Percentiles rank a stretch among this genome's conserved stretches.
Evolutionary conservation across 2,329 filamentous ascomycete genomes (phyloP).

Genomic region (Phaeophleospora eucalypticola): DNA sequence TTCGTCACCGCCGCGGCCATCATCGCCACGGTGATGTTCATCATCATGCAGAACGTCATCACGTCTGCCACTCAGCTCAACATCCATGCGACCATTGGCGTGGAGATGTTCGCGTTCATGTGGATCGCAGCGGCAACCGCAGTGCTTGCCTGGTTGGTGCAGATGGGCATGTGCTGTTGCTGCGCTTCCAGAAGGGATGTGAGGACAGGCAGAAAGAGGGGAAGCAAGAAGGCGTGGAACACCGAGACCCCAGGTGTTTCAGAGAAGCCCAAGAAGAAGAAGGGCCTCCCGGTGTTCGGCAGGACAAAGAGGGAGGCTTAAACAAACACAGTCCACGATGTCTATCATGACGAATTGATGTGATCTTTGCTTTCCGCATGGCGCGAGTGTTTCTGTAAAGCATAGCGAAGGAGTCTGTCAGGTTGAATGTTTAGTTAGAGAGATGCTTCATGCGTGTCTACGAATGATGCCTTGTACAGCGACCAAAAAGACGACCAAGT

Average conservation of each 20-base stretch:
- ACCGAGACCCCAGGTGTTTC: constrained; percentile 9
- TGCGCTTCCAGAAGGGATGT: constrained; percentile 58
- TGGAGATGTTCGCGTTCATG: constrained; percentile 79
- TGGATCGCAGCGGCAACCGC: constrained; percentile 72
- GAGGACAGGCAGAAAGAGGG: constrained; percentile 44
- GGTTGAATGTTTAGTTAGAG: not conserved
- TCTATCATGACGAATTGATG: too few species aligned
- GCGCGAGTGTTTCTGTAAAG: not conserved
- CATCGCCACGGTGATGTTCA: constrained; percentile 77
- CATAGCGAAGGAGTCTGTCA: not conserved
- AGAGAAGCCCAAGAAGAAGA: constrained; percentile 14
- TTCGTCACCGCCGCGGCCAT: constrained; percentile 65
- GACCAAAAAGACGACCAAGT: not conserved
- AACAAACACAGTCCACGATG: too few species aligned
- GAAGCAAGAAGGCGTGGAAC: constrained; percentile 27
- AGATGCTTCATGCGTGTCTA: not conserved
- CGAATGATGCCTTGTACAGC: not conserved
- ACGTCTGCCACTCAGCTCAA: constrained; percentile 68
- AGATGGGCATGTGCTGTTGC: constrained; percentile 75
- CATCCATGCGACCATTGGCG: constrained; percentile 55
- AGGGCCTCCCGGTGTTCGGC: constrained; percentile 13
- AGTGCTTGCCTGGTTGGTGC: constrained; percentile 65
- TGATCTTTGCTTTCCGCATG: too few species aligned
- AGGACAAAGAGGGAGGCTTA: constrained; percentile 8
- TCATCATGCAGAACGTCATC: constrained; percentile 75